Evolutionary conservation across 179 eudicot genomes (phyloP), one percentile per base, ranked within the genome.

Genomic region (Beta lomatogona): DNA sequence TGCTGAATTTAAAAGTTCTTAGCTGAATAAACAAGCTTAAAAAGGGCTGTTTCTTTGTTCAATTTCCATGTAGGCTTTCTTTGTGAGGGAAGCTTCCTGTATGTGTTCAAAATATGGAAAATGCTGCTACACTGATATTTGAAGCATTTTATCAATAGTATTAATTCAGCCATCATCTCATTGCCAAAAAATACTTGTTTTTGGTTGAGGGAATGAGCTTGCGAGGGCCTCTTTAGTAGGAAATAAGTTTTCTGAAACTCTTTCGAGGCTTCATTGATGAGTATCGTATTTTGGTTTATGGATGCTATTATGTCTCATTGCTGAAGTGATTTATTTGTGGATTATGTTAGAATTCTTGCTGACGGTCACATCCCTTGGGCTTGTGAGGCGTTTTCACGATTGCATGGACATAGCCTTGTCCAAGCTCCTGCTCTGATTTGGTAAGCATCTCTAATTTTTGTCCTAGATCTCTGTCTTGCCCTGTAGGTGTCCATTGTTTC

Each of bases 321-420:
- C 66, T 75, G 50, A 75, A 31, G 77, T 58, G 28, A 25, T 73
- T 41, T 75, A 3, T 10, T 18, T 75, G 19, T 57, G 77, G 12
- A 19, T 18, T 31, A 21, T 83, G 73, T 71, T 89, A 95, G 98
- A 73, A 92, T 94, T 81, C 85, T 95, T 59, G 98, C 98, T 68
- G 98, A 95, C 83, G 97, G 98, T 80, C 98, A 95, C 90, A 90
- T 94, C 82, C 93, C 98, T 59, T 95, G 98, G 98, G 98, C 98
- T 14, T 95, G 98, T 53, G 95, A 91, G 83, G 93, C 91, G 71
- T 95, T 95, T 83, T 89, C 98, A 73, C 92, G 91, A 79, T 80
- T 90, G 84, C 98, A 95, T 82, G 92, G 92, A 75, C 88, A 79
- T 76, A 86, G 89, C 69, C 88, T 95, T 82, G 88, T 87, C 58